These are phyloP conservation scores for Coniferiporia weirii DNA, from an alignment of 1,284 basidiomycete genomes.

Conservation along the genomic window DNA sequence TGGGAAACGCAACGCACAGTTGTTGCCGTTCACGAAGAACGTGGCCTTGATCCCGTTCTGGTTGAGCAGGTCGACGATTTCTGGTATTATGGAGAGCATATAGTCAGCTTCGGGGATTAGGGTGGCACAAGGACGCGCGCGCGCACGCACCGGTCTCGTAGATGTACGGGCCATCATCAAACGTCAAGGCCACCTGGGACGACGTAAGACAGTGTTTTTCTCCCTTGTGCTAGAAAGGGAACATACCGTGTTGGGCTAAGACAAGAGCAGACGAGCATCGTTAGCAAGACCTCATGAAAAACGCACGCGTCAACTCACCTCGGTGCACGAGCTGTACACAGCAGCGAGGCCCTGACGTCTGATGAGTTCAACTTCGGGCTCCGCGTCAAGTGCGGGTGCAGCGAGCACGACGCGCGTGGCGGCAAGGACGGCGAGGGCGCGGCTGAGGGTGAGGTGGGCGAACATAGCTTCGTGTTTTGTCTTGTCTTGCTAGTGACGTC, in stretches of 20 bases:
- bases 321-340: constrained; percentile 15
- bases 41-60: constrained; percentile 34
- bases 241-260: constrained; percentile 15
- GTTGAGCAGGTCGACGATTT: constrained; percentile 23
- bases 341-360: constrained; percentile 12
- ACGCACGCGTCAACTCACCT: background rate
- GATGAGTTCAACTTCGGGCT: constrained; percentile 15
- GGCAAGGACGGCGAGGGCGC: background rate
- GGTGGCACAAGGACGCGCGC: background rate
- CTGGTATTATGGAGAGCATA: background rate
- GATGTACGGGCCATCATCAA: constrained; percentile 19
- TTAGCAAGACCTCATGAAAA: background rate
- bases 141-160: constrained; percentile 13
- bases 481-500: background rate
- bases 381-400: constrained; percentile 1
- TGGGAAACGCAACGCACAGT: constrained; percentile 8
- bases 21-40: constrained; percentile 33
- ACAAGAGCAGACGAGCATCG: background rate
- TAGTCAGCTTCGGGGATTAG: background rate
- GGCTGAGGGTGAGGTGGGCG: background rate
- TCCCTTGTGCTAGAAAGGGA: background rate
- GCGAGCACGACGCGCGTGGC: constrained; percentile 11
- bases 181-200: constrained; percentile 15
- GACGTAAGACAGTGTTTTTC: background rate
- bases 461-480: constrained; percentile 1